Evolutionary conservation across 768 basidiomycete genomes (phyloP).

Genomic region (Lepiota brunneoincarnata): DNA sequence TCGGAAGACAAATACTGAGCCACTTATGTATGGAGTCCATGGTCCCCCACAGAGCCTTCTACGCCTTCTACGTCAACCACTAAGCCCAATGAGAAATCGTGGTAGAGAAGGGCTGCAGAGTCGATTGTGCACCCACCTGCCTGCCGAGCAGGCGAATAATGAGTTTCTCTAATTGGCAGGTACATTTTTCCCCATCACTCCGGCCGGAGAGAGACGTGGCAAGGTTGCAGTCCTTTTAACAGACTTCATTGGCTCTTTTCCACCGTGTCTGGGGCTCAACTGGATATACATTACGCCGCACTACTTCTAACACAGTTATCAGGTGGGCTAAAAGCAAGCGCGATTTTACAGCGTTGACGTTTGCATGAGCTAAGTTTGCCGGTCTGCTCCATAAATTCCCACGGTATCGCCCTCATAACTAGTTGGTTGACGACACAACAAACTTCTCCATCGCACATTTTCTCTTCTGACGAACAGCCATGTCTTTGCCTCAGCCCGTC

Average conservation of each 20-base stretch:
- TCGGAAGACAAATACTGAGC: too few species aligned
- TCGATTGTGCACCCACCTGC: too few species aligned
- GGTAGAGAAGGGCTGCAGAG: too few species aligned
- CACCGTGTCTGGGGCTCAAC: not conserved
- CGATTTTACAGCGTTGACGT: conserved; percentile 1
- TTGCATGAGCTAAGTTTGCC: conserved; percentile 7
- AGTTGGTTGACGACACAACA: not conserved
- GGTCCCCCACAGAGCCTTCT: too few species aligned
- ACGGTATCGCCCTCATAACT: conserved; percentile 17
- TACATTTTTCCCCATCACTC: not conserved
- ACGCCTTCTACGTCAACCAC: too few species aligned
- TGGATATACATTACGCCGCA: too few species aligned
- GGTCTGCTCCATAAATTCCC: conserved; percentile 17
- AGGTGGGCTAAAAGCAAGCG: not conserved
- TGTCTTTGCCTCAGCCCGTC: conserved; percentile 94
- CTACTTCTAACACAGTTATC: not conserved
- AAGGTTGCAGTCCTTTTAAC: not conserved
- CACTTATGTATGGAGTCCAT: too few species aligned
- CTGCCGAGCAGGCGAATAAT: not conserved
- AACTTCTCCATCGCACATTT: conserved; percentile 16
- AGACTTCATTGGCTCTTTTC: too few species aligned
- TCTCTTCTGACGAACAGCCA: conserved; percentile 34
- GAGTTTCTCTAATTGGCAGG: not conserved
- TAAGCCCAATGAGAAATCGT: too few species aligned
- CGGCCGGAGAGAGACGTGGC: not conserved